Evolutionary conservation across 23 red algal genomes (phyloP).

Genomic region (Chondrus crispus): DNA sequence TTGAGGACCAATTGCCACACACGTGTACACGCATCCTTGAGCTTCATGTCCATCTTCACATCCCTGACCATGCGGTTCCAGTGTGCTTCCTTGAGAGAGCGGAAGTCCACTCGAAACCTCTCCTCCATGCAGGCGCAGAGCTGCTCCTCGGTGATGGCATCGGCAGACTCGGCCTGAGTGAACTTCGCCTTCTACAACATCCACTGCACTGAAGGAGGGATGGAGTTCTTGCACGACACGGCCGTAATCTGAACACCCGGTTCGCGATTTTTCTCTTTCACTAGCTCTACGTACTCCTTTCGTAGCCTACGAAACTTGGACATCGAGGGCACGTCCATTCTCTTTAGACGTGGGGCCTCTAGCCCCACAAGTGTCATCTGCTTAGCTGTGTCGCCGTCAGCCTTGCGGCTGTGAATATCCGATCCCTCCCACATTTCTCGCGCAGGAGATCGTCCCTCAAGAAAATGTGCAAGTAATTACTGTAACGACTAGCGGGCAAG

Average conservation of each 20-base stretch:
- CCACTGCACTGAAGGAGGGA: not conserved
- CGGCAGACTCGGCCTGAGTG: not conserved
- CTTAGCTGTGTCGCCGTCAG: too few species aligned
- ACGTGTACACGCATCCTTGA: not conserved
- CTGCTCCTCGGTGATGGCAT: not conserved
- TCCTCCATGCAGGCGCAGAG: not conserved
- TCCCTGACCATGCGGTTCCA: not conserved
- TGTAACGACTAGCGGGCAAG: too few species aligned
- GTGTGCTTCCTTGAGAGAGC: not conserved
- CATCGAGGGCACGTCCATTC: not conserved
- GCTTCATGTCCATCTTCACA: constrained; percentile 16
- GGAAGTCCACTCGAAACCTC: not conserved
- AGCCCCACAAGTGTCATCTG: not conserved
- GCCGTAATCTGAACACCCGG: not conserved
- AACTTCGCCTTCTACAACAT: not conserved
- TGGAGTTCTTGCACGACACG: not conserved
- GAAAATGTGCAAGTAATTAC: too few species aligned
- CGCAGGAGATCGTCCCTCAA: too few species aligned
- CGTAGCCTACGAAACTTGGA: not conserved
- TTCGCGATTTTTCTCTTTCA: not conserved
- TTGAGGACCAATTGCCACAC: not conserved
- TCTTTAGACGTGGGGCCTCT: not conserved
- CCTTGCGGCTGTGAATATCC: too few species aligned
- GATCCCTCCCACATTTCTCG: too few species aligned
- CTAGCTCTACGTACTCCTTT: not conserved